phyloP scores from a whole-genome alignment of 306 rosid genomes.

The Trifolium pratense region DNA sequence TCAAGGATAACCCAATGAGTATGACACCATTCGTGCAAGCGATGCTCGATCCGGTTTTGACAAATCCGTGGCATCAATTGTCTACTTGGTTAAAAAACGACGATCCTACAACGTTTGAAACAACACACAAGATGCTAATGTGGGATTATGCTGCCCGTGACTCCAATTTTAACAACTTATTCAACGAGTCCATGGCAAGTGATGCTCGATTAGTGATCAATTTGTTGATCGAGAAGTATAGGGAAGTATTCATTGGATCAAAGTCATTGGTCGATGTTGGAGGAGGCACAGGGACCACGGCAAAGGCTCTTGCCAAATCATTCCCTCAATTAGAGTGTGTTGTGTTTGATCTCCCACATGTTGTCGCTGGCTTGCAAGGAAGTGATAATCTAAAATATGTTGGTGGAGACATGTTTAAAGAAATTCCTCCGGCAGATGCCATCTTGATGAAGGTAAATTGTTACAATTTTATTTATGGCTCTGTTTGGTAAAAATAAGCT shows the following conservation, averaged over 20 bases:
- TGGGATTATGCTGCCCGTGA: slow-evolving; percentile 7
- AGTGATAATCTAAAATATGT: background rate
- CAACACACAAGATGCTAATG: background rate
- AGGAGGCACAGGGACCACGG: slow-evolving; percentile 38
- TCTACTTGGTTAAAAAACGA: slow-evolving; percentile 35
- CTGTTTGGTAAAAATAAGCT: no score
- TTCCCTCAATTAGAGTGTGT: slow-evolving; percentile 20
- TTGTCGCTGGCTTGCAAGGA: slow-evolving; percentile 6
- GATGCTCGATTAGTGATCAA: slow-evolving; percentile 7
- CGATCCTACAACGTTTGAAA: slow-evolving; percentile 23
- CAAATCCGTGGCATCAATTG: slow-evolving; percentile 6
- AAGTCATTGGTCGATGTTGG: slow-evolving; percentile 42
- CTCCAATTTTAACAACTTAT: background rate
- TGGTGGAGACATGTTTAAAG: slow-evolving; percentile 16
- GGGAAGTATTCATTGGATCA: background rate
- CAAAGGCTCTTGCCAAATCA: slow-evolving; percentile 27
- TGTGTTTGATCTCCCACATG: slow-evolving; percentile 25
- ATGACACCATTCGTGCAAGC: background rate
- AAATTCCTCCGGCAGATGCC: slow-evolving; percentile 30
- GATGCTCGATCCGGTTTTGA: background rate
- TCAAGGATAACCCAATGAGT: background rate
- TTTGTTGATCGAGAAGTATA: slow-evolving; percentile 28
- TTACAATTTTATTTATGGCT: background rate
- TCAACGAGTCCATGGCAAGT: slow-evolving; percentile 35
- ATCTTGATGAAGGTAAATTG: slow-evolving; percentile 41